Percentiles rank a stretch among this genome's conserved stretches.
Evolutionary conservation across 2,329 filamentous ascomycete genomes (phyloP).

Genomic region (Dactylonectria estremocensis): DNA sequence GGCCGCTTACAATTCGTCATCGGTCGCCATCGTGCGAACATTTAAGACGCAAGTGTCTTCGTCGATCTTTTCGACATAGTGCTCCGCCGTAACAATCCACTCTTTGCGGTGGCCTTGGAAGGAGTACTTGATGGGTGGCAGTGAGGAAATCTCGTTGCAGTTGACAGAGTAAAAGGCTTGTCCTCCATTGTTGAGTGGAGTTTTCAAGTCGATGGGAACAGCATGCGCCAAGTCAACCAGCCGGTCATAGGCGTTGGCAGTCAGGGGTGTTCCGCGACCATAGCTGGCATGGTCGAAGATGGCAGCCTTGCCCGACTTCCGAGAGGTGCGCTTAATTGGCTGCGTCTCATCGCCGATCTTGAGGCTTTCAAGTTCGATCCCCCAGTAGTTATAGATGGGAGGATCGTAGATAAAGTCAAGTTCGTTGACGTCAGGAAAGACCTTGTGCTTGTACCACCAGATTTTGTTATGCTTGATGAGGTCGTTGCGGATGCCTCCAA

Average conservation of each 20-base stretch:
- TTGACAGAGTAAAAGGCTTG: slow-evolving; percentile 23
- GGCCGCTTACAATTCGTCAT: slow-evolving; percentile 18
- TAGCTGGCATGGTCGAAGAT: slow-evolving; percentile 30
- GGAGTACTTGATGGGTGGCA: slow-evolving; percentile 16
- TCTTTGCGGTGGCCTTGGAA: slow-evolving; percentile 23
- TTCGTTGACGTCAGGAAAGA: slow-evolving; percentile 19
- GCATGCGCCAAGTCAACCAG: slow-evolving; percentile 24
- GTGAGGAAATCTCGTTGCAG: slow-evolving; percentile 11
- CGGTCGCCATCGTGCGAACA: slow-evolving; percentile 20
- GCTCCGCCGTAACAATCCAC: slow-evolving; percentile 22
- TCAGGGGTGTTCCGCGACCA: slow-evolving; percentile 23
- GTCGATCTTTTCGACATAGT: slow-evolving; percentile 24
- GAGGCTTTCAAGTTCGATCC: slow-evolving; percentile 21
- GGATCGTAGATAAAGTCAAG: slow-evolving; percentile 28
- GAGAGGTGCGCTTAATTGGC: slow-evolving; percentile 16
- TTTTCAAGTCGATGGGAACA: slow-evolving; percentile 8
- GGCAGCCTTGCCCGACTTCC: slow-evolving; percentile 27
- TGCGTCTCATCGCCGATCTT: slow-evolving; percentile 22
- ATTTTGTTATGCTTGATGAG: slow-evolving; percentile 30
- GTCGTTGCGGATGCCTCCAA: slow-evolving; percentile 22
- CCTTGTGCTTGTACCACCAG: slow-evolving; percentile 30
- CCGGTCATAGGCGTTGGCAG: slow-evolving; percentile 18
- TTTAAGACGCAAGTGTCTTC: slow-evolving; percentile 24
- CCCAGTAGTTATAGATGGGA: slow-evolving; percentile 30
- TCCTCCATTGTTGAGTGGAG: slow-evolving; percentile 19